Conservation (phyloP, 345 rosid genomes). For the Eucalyptus camaldulensis region DNA sequence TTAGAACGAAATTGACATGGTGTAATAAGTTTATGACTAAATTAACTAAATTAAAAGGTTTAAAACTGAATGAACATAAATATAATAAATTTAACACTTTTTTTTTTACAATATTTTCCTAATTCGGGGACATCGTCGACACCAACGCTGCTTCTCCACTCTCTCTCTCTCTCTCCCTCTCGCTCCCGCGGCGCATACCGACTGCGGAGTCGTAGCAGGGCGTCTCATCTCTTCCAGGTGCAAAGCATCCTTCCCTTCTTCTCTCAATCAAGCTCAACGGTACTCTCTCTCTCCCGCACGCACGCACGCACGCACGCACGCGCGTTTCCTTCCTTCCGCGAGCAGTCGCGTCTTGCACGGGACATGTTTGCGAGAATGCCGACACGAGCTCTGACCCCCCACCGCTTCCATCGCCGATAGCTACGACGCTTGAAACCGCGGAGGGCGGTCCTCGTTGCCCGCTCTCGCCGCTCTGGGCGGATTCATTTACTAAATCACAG, state of each 20-base stretch:
- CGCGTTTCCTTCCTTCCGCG: neutral
- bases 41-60: too few relatives aligned
- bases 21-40: too few relatives aligned
- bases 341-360: neutral
- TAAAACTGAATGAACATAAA: too few relatives aligned
- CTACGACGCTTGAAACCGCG: neutral
- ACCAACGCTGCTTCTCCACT: neutral
- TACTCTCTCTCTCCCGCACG: neutral
- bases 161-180: neutral
- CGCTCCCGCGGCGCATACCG: neutral
- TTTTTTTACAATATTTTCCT: neutral
- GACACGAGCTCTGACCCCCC: neutral
- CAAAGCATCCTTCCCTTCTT: neutral
- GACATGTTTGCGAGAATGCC: neutral
- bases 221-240: neutral
- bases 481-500: conserved; percentile 19
- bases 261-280: neutral
- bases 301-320: neutral
- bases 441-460: neutral
- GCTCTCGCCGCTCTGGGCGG: neutral
- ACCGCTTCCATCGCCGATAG: neutral
- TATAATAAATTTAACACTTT: too few relatives aligned
- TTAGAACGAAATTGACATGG: too few relatives aligned
- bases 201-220: neutral
- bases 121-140: neutral